Evolutionary conservation across 805 yeast species (phyloP), one percentile per base, ranked within the genome.

Genomic region (Wickerhamomyces bisporus): DNA sequence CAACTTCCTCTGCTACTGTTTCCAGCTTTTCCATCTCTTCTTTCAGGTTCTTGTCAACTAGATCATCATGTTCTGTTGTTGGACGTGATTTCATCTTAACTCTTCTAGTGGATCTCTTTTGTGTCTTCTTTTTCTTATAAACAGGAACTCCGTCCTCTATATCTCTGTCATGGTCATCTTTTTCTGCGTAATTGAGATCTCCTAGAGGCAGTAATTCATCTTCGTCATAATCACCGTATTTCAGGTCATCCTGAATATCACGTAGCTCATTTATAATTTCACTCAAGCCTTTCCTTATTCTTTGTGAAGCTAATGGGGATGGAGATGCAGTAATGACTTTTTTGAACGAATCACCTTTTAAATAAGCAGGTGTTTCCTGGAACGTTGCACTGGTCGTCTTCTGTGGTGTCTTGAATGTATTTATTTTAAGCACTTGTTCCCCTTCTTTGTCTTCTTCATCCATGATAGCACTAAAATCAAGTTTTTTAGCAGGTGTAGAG

Each of bases 221-320:
- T 9, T 36, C 43, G 16, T 45, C 48, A 27, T 36, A 44, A 31
- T 53, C 58, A 12, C 55, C 53, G 30, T 50, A 47, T 28, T 43
- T 50, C 23, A 53, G 19, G 14, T 52, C 62, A 24, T 53, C 52
- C 31, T 57, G 47, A 12, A 75, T 55, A 32, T 59, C 64, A 26
- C 61, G 54, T 13, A 68, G 62, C 39, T 75, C 83, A 30, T 66
- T 61, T 45, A 68, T 70, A 28, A 79, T 58, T 26, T 70, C 71
- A 4, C 72, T 64, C 9, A 79, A 42, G 3, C 68, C 55, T 32
- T 66, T 59, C 4, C 52, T 50, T 6, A 49, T 48, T 43, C 48
- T 43, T 30, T 47, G 53, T 2, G 53, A 44, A 3, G 55, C 54
- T 16, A 56, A 36, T 12, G 64, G 64, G 3, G 64, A 60, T 5